phyloP scores from a whole-genome alignment of 345 rosid species.

The Syzygium grande region DNA sequence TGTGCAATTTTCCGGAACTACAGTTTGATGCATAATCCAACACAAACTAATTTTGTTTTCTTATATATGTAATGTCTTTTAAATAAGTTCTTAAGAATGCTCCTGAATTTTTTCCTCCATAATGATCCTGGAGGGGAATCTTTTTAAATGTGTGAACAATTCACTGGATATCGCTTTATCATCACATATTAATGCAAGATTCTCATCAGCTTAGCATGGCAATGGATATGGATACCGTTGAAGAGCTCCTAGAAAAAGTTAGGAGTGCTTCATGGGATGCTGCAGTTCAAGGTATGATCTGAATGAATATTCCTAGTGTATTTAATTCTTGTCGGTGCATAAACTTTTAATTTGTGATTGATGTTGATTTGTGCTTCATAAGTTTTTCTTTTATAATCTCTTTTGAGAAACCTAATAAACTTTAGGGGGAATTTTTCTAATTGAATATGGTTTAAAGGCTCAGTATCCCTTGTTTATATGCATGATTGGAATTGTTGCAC shows the following conservation, averaged over 20 bases:
- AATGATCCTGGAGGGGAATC: neutral
- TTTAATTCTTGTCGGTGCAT: neutral
- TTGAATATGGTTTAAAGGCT: too few species aligned
- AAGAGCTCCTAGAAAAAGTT: slow-evolving; percentile 75
- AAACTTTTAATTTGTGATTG: neutral
- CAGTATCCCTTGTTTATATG: too few species aligned
- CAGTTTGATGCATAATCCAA: neutral
- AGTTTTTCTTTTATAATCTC: too few species aligned
- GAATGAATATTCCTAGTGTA: neutral
- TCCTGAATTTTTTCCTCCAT: neutral
- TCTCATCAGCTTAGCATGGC: slow-evolving; percentile 79
- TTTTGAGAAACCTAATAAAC: too few species aligned
- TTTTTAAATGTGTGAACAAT: neutral
- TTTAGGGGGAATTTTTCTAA: too few species aligned
- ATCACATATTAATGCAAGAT: neutral
- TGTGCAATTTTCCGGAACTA: neutral
- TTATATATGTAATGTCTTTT: neutral
- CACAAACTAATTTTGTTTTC: neutral
- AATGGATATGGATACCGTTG: slow-evolving; percentile 82
- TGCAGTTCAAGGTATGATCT: slow-evolving; percentile 65
- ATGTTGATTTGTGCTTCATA: too few species aligned
- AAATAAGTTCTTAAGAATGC: neutral
- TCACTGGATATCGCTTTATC: neutral
- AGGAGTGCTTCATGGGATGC: slow-evolving; percentile 78
- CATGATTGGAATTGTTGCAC: neutral